Evolutionary conservation across 306 rosid species (phyloP), one percentile per base, ranked within the genome.

Genomic region (Quercus parvula): DNA sequence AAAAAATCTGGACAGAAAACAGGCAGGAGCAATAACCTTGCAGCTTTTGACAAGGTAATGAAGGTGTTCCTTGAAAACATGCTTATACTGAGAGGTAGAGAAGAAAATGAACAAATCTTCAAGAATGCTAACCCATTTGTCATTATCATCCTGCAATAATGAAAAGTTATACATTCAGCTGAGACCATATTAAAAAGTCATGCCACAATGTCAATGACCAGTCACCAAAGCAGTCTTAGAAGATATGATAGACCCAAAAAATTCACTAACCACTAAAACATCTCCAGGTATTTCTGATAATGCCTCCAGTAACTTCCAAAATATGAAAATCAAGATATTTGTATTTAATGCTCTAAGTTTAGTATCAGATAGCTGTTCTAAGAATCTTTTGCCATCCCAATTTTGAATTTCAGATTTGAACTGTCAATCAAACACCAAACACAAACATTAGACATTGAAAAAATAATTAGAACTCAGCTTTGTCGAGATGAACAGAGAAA

Each of bases 241-340:
- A 35, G 24, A 68, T 66, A 81, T 84, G 24, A 56, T 5, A 54
- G 58, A 28, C 75, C 59, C 77, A 76, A 66, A 70, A 77, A 79
- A 18, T 78, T 54, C 70, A 84, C 98, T 81, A 68, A 94, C 98
- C 89, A 57, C 55, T n/a, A 64, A 75, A 79, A 79, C 54, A 67
- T 84, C 91, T 10, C 90, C 77, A 80, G 94, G 88, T 74, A 81
- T 56, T 1, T 73, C 84, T 63, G 88, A 82, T 76, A 87, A 83
- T 71, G 87, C 84, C 56, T 83, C 84, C 27, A 85, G 75, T 75
- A 94, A 81, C 86, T 88, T 91, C 99, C 99, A 92, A 85, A 94
- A 90, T 73, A 89, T 62, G 84, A 94, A 90, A 72, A 90, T 83
- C 71, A 90, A 77, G 79, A 90, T 77, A 77, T 79, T 85, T 35